Evolutionary conservation across 345 rosid species (phyloP).

Genomic region (Populus euphratica): DNA sequence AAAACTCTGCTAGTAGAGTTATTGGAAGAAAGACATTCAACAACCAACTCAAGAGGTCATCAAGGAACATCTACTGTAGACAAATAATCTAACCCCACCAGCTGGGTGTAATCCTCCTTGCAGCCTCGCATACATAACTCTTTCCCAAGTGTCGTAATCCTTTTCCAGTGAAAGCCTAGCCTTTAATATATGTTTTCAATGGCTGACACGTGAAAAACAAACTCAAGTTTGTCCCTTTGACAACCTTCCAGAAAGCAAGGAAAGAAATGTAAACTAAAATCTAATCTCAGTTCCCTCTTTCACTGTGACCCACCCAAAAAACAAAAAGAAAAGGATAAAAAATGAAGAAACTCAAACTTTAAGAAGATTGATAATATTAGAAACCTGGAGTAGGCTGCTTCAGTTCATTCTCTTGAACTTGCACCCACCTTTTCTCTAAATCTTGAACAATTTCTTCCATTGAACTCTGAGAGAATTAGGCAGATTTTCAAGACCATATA

Average conservation of each 20-base stretch:
- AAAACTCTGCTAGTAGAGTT: not conserved
- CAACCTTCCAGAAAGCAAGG: not conserved
- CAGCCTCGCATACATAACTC: not conserved
- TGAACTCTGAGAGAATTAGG: constrained; percentile 51
- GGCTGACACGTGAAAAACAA: not conserved
- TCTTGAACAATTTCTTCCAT: constrained; percentile 63
- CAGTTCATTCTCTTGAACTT: constrained; percentile 60
- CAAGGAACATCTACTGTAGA: not conserved
- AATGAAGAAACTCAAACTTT: not conserved
- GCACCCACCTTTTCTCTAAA: constrained; percentile 70
- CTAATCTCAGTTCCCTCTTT: not conserved
- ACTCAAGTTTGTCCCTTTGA: not conserved
- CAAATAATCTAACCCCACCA: not conserved
- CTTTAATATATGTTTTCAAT: not conserved
- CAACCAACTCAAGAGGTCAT: not conserved
- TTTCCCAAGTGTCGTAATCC: not conserved
- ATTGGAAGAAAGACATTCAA: not conserved
- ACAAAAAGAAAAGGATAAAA: not conserved
- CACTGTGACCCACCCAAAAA: not conserved
- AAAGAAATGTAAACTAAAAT: not conserved
- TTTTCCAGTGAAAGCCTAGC: not conserved
- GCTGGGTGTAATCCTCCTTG: not conserved
- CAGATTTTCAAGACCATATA: constrained; percentile 11
- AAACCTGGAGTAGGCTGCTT: constrained; percentile 88
- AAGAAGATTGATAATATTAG: not conserved